These are phyloP conservation scores for Malassezia vespertilionis DNA, from an alignment of 1,284 basidiomycete species.

Conservation along the genomic window DNA sequence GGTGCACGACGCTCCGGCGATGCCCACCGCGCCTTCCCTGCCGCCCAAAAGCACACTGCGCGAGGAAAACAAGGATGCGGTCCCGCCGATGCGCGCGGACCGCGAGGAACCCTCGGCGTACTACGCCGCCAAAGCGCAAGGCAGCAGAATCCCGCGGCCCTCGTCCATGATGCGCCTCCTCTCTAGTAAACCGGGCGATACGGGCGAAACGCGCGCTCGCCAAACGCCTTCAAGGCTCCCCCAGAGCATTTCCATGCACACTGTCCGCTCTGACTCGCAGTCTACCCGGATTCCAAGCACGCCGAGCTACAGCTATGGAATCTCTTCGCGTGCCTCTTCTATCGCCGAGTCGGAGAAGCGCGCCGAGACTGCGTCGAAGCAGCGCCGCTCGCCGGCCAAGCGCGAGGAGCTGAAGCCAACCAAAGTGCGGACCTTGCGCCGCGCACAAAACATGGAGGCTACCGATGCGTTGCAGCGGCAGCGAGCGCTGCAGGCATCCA, in stretches of 20 bases:
- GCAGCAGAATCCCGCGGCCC: slow-evolving; percentile 14
- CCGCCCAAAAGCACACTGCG: not conserved
- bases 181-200: slow-evolving; percentile 1
- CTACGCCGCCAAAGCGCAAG: slow-evolving; percentile 15
- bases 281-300: not conserved
- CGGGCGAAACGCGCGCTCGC: not conserved
- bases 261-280: not conserved
- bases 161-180: slow-evolving; percentile 17
- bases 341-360: not conserved
- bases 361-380: not conserved
- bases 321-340: not conserved
- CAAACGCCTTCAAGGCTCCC: slow-evolving; percentile 5
- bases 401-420: slow-evolving; percentile 3
- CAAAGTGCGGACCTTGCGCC: slow-evolving; percentile 9
- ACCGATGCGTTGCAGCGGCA: slow-evolving; percentile 14
- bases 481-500: not conserved
- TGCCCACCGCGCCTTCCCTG: not conserved
- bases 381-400: not conserved
- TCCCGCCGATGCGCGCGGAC: not conserved
- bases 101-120: slow-evolving; percentile 16
- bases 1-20: not conserved
- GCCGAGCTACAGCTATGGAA: not conserved
- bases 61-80: not conserved
- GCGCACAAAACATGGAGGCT: slow-evolving; percentile 6
- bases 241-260: slow-evolving; percentile 16